Conservation (phyloP, 352 stramenopile species). For the Phytophthora gonapodyides region DNA sequence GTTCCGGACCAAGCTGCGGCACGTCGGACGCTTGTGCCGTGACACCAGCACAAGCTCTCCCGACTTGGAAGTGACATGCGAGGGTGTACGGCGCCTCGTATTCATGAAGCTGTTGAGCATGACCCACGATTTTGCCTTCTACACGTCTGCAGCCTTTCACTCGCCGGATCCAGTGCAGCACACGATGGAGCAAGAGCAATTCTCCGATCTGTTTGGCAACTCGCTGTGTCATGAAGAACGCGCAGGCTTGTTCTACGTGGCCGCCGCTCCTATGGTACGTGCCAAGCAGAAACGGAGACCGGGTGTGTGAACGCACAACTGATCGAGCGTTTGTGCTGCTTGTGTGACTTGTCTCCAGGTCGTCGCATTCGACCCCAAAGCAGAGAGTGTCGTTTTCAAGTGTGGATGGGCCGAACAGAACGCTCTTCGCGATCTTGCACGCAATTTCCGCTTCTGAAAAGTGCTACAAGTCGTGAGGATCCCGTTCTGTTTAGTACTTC, state of each 20-base stretch:
- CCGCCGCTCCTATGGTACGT: conserved; percentile 64
- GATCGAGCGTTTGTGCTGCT: conserved; percentile 11
- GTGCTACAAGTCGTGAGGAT: too few species aligned
- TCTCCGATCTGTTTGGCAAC: conserved; percentile 70
- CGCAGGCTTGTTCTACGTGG: conserved; percentile 66
- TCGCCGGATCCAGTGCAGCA: conserved; percentile 47
- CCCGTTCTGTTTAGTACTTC: too few species aligned
- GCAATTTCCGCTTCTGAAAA: conserved; percentile 68
- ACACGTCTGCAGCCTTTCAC: conserved; percentile 54
- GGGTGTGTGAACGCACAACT: neutral
- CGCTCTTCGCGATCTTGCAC: conserved; percentile 61
- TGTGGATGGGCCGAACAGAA: conserved; percentile 70
- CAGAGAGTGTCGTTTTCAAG: conserved; percentile 54
- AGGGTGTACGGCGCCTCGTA: conserved; percentile 63
- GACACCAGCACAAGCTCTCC: conserved; percentile 10
- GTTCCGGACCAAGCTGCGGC: conserved; percentile 54
- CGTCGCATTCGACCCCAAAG: conserved; percentile 63
- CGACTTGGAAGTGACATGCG: conserved; percentile 47
- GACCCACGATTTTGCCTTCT: conserved; percentile 57
- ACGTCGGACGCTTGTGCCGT: conserved; percentile 36
- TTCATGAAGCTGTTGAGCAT: conserved; percentile 70
- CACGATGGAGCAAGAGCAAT: conserved; percentile 51
- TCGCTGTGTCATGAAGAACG: conserved; percentile 74
- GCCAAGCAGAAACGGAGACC: too few species aligned
- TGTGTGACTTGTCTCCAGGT: conserved; percentile 36